Evolutionary conservation across 2,329 filamentous ascomycete species (phyloP).

Genomic region (Alternaria burnsii): DNA sequence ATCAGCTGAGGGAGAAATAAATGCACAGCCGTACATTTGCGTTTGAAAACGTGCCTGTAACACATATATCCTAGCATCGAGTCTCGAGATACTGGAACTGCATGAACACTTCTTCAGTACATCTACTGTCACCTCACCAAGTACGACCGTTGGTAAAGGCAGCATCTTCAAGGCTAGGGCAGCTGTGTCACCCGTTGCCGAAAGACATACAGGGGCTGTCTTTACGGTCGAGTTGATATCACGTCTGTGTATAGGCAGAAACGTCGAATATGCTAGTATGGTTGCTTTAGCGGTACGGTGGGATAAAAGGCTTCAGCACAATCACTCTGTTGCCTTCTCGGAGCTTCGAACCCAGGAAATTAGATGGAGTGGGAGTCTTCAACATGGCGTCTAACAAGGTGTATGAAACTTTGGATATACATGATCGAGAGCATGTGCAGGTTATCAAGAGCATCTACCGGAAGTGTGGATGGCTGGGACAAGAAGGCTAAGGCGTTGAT

Average conservation of each 20-base stretch:
- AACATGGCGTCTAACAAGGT: background rate
- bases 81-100: background rate
- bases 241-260: slow-evolving; percentile 1
- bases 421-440: no score
- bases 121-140: no score
- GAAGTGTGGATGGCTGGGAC: no score
- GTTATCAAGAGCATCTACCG: no score
- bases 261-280: background rate
- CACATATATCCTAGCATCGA: background rate
- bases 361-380: background rate
- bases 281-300: no score
- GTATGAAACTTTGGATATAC: background rate
- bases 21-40: background rate
- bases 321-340: background rate
- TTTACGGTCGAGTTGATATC: background rate
- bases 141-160: no score
- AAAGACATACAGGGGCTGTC: background rate
- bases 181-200: background rate
- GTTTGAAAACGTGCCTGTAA: background rate
- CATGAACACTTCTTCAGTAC: background rate
- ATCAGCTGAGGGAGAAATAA: background rate
- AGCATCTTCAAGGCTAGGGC: no score
- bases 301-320: background rate
- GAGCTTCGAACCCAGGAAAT: background rate
- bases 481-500: no score